Base-by-base conservation (phyloP, 805 yeast species). In the Yamadazyma insecticola region DNA sequence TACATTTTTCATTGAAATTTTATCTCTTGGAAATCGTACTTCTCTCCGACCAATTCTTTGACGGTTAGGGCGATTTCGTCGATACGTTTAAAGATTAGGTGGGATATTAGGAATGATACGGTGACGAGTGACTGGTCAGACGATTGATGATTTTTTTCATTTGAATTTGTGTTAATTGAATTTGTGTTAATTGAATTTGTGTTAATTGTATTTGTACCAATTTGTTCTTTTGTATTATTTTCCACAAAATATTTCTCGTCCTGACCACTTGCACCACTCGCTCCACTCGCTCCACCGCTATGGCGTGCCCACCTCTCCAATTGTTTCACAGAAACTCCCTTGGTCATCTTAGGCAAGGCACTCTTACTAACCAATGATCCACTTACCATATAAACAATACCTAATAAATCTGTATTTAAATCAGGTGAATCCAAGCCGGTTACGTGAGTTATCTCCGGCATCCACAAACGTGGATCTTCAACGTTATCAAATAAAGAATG, bases 31-130 rank as follows among this genome's bases (percentile, higher is more conserved):
- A 46, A 43, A 37, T 53, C 58, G 30, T 49, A 60, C 36, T 51
- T 51, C 28, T 60, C 66, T 9, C 66, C 64, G 8, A 60, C 65
- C 26, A 60, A 42, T 6, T 51, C 44, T 29, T 58, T 60, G 16
- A 53, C 48, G 11, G 48, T 36, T 6, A 58, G 33, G 28, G 53
- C 50, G 4, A 51, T 44, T 32, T 54, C 55, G 38, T 60, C 66
- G 3, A 58, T 28, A 14, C 53, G 41, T 24, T 46, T 42, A 29
- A 57, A 60, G 3, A 55, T 50, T 37, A 57, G 33, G 36, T 60
- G 66, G 5, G 48, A 45, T 22, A 55, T 39, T 21, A 58, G 34
- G 18, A 58, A 41, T 2, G 54, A 41, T 4, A 58, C 55, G 4
- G n/a, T n/a, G n/a, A n/a, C n/a, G n/a, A n/a, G n/a, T n/a, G n/a